Percentiles rank a stretch among this genome's conserved stretches.
Conservation (phyloP, 2,329 filamentous ascomycete species). For the Orbilia brochopaga region DNA sequence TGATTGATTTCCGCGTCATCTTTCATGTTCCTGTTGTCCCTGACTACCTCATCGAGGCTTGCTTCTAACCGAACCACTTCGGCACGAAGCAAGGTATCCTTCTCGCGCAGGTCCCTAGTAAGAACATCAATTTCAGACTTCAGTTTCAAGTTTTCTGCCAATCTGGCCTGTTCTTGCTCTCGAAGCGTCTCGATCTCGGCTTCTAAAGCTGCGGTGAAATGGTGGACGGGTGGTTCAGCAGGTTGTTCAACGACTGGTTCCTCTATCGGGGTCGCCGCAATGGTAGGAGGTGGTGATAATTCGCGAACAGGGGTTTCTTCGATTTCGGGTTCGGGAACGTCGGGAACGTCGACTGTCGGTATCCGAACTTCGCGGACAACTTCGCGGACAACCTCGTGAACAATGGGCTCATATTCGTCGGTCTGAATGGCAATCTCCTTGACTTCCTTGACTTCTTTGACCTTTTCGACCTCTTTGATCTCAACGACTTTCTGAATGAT, state of each 20-base stretch:
- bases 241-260: neutral
- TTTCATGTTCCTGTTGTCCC: conserved; percentile 48
- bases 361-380: conserved; percentile 1
- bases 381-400: neutral
- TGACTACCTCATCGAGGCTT: conserved; percentile 34
- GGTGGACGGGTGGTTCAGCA: conserved; percentile 5
- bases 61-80: conserved; percentile 37
- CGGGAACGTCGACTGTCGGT: neutral
- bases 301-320: neutral
- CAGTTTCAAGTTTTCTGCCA: conserved; percentile 40
- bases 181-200: conserved; percentile 31
- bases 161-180: conserved; percentile 34
- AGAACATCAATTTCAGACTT: conserved; percentile 47
- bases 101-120: conserved; percentile 39
- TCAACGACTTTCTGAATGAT: neutral
- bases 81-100: conserved; percentile 36
- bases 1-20: conserved; percentile 48
- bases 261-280: neutral
- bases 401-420: conserved; percentile 19
- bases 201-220: conserved; percentile 38
- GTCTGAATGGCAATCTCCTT: conserved; percentile 43
- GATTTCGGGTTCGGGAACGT: neutral
- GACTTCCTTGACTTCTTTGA: no score
- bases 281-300: neutral
- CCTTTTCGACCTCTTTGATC: neutral